Base-by-base conservation (phyloP, 306 rosid species). In the Cotoneaster glaucophyllus region DNA sequence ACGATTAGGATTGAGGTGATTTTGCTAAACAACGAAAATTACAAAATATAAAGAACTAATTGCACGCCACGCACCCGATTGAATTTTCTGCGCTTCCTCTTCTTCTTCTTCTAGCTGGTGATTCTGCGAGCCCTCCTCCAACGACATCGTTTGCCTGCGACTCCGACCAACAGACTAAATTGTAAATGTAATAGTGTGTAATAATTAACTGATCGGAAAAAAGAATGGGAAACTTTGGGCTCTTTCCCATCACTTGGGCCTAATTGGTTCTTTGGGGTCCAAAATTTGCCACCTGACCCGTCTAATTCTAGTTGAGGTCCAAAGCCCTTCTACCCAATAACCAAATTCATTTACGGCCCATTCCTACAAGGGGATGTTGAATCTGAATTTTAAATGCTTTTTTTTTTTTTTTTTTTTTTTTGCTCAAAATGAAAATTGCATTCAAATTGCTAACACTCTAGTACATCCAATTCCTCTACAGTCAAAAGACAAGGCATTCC, bases 41-140 rank as follows among this genome's bases (percentile, higher is more conserved):
- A 50, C 21, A 2, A 50, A 15, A 15, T 50, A 50, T 1, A 50
- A 15, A 50, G 11, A 57, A 57, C 11, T 11, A 25, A 61, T 8
- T 6, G 22, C 8, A 15, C 21, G 3, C 39, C 59, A 64, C 26
- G 69, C 63, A 34, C 41, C 52, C 21, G 41, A 54, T 21, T 64
- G 26, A 50, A 50, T 15, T 62, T 69, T 83, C 78, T 14, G 72
- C 25, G 67, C 21, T 44, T 62, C 50, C 57, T 67, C 74, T 62
- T 64, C 80, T n/a, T 64, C 62, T 57, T 58, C 64, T 58, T 22
- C 29, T 24, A 67, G n/a, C 44, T 63, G 61, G 41, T 18, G 74
- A 79, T 56, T 70, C 41, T 81, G 86, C 17, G 21, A 24, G 68
- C 78, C 84, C 68, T 81, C 74, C 67, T 75, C 72, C 44, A 79